Evolutionary conservation across 768 basidiomycete genomes (phyloP).

Genomic region (Tephrocybe sp.): DNA sequence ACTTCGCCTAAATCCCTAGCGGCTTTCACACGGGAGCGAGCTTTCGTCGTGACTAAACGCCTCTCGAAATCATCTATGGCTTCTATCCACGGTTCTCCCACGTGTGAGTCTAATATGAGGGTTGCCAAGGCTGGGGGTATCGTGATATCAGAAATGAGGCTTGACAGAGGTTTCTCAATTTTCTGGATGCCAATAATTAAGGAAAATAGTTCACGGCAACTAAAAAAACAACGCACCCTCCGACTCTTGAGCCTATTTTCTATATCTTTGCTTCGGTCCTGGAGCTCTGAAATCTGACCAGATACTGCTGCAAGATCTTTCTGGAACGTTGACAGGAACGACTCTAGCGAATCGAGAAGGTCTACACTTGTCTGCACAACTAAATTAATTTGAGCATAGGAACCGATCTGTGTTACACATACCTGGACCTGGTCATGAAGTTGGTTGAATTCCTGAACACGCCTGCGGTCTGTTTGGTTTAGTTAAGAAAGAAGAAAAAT

Average conservation of each 20-base stretch:
- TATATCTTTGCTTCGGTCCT: slow-evolving; percentile 86
- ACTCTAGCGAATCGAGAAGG: slow-evolving; percentile 83
- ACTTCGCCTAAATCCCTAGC: slow-evolving; percentile 82
- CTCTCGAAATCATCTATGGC: slow-evolving; percentile 80
- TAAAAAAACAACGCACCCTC: slow-evolving; percentile 50
- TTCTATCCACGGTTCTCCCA: slow-evolving; percentile 86
- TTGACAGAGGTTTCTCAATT: slow-evolving; percentile 85
- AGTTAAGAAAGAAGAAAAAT: neutral
- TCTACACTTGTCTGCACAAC: slow-evolving; percentile 71
- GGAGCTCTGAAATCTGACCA: slow-evolving; percentile 93
- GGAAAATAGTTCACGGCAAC: neutral
- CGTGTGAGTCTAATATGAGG: slow-evolving; percentile 78
- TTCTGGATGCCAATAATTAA: slow-evolving; percentile 45
- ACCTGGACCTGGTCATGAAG: slow-evolving; percentile 93
- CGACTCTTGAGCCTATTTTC: slow-evolving; percentile 84
- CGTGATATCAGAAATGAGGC: slow-evolving; percentile 74
- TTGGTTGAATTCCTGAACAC: slow-evolving; percentile 70
- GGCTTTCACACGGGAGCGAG: slow-evolving; percentile 81
- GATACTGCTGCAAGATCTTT: slow-evolving; percentile 92
- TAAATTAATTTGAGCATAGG: neutral
- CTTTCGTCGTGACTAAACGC: slow-evolving; percentile 62
- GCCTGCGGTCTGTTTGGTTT: slow-evolving; percentile 29
- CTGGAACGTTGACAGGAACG: slow-evolving; percentile 94
- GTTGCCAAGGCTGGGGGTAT: slow-evolving; percentile 78
- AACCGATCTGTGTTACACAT: slow-evolving; percentile 2